phyloP scores from a whole-genome alignment of 768 basidiomycete genomes.

The Agrocybe praecox region DNA sequence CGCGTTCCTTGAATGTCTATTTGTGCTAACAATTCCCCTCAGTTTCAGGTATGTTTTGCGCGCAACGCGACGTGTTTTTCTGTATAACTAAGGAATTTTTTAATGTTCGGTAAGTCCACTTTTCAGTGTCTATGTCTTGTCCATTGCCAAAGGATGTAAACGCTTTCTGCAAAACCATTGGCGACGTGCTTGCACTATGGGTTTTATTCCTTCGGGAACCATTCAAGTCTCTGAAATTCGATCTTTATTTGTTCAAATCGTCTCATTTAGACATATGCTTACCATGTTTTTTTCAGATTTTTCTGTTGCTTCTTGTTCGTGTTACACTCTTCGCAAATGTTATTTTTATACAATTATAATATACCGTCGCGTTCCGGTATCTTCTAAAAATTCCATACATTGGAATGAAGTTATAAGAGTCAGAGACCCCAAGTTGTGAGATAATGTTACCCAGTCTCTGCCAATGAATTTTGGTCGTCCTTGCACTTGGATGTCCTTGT shows the following conservation, averaged over 20 bases:
- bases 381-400: too few relatives aligned
- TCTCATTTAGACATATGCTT: neutral
- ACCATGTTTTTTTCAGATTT: neutral
- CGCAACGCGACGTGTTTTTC: neutral
- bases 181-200: constrained; percentile 67
- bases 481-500: too few relatives aligned
- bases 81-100: neutral
- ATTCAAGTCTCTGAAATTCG: constrained; percentile 77
- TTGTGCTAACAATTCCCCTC: neutral
- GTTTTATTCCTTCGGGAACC: constrained; percentile 69
- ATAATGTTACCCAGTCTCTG: too few relatives aligned
- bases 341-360: too few relatives aligned
- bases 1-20: neutral
- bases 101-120: constrained; percentile 28
- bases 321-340: too few relatives aligned
- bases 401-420: too few relatives aligned
- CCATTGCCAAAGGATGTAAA: constrained; percentile 41
- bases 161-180: constrained; percentile 22
- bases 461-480: too few relatives aligned
- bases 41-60: neutral
- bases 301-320: neutral
- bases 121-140: constrained; percentile 1
- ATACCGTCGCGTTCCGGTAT: too few relatives aligned
- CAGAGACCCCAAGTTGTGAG: too few relatives aligned
- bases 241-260: neutral